Conservation (phyloP, 2,329 filamentous ascomycete species). For the Zalaria obscura region DNA sequence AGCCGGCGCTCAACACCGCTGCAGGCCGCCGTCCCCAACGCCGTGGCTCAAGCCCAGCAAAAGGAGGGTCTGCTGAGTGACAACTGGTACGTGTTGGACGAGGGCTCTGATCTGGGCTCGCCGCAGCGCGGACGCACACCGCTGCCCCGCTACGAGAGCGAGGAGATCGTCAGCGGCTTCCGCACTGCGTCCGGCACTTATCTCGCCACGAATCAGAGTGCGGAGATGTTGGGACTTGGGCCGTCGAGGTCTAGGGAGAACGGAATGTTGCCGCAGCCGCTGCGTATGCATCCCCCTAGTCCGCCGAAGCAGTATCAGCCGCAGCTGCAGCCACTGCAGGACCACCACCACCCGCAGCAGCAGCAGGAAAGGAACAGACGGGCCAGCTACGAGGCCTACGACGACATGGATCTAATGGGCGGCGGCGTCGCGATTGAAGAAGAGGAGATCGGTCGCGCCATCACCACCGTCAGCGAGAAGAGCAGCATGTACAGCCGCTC, state of each 20-base stretch:
- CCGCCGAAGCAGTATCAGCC: conserved; percentile 16
- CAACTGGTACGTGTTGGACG: conserved; percentile 31
- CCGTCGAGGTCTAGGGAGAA: conserved; percentile 2
- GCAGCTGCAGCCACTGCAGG: conserved; percentile 5
- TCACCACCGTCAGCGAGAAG: conserved; percentile 14
- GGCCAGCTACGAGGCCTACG: conserved; percentile 1
- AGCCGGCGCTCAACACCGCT: conserved; percentile 2
- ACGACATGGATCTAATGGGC: background rate
- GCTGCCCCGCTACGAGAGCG: conserved; percentile 6
- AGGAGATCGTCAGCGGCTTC: background rate
- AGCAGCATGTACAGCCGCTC: conserved; percentile 20
- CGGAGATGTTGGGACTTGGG: background rate
- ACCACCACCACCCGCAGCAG: background rate
- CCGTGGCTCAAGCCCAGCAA: conserved; percentile 11
- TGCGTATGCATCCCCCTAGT: conserved; percentile 34
- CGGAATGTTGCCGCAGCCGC: conserved; percentile 23
- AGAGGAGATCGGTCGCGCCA: conserved; percentile 13
- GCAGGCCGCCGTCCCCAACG: conserved; percentile 7
- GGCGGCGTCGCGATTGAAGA: no score
- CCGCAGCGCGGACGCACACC: conserved; percentile 6
- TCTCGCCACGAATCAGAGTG: background rate
- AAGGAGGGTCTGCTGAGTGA: conserved; percentile 26
- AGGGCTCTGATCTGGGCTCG: conserved; percentile 12
- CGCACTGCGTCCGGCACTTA: background rate
- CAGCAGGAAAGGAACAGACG: background rate